Conservation (phyloP, 768 basidiomycete species). For the Galerina sulciceps region DNA sequence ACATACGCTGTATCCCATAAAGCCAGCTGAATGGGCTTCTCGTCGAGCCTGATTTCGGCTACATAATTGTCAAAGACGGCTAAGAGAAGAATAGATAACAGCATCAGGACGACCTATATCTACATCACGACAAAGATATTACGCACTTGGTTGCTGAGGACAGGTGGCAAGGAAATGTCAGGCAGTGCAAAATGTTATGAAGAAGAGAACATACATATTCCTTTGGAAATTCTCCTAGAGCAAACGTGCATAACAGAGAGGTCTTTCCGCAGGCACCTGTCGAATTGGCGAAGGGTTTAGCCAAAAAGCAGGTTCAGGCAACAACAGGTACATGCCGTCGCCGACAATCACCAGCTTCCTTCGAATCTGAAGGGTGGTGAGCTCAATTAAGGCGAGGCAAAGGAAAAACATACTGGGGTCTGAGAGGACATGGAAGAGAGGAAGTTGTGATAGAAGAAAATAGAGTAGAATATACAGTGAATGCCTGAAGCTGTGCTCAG, state of each 20-base stretch:
- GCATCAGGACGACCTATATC: constrained; percentile 16
- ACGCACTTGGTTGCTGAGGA: constrained; percentile 60
- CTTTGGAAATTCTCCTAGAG: constrained; percentile 92
- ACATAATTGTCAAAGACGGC: constrained; percentile 99
- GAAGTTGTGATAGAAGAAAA: constrained; percentile 13
- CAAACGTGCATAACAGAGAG: constrained; percentile 87
- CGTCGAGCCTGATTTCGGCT: constrained; percentile 96
- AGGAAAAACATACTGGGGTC: constrained; percentile 54
- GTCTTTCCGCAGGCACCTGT: constrained; percentile 97
- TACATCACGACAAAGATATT: constrained; percentile 19
- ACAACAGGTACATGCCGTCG: constrained; percentile 70
- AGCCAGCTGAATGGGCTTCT: constrained; percentile 95
- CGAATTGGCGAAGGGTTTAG: constrained; percentile 24
- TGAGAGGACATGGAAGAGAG: constrained; percentile 47
- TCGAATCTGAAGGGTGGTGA: constrained; percentile 64
- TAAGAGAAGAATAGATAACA: constrained; percentile 35
- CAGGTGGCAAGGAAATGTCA: constrained; percentile 1
- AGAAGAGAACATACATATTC: constrained; percentile 76
- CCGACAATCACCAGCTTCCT: constrained; percentile 97
- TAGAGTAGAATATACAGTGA: constrained; percentile 25
- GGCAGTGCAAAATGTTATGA: constrained; percentile 14
- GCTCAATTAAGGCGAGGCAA: constrained; percentile 12
- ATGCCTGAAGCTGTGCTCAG: constrained; percentile 12
- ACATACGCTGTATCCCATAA: constrained; percentile 99
- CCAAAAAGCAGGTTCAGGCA: constrained; percentile 12